phyloP scores from a whole-genome alignment of 2,329 filamentous ascomycete species.

The Trichoderma endophyticum region DNA sequence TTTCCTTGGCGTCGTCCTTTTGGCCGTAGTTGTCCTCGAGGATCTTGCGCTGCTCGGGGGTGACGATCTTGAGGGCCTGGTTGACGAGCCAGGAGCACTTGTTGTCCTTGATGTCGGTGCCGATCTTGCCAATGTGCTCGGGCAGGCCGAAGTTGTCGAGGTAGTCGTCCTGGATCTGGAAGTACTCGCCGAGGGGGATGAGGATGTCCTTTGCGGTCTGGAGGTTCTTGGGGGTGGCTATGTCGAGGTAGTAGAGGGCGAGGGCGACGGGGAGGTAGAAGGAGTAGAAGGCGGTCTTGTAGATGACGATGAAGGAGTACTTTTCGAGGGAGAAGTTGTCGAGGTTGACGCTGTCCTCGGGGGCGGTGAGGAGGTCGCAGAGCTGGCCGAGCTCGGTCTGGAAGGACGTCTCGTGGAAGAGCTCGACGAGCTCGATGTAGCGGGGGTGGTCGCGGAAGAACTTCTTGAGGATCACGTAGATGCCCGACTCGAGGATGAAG shows the following conservation, averaged over 20 bases:
- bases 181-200: slow-evolving; percentile 97
- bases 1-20: slow-evolving; percentile 82
- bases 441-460: slow-evolving; percentile 83
- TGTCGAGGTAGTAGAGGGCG: slow-evolving; percentile 78
- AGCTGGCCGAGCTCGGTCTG: slow-evolving; percentile 95
- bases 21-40: slow-evolving; percentile 92
- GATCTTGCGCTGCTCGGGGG: slow-evolving; percentile 78
- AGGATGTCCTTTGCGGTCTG: slow-evolving; percentile 87
- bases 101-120: slow-evolving; percentile 98
- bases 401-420: slow-evolving; percentile 92
- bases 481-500: slow-evolving; percentile 88
- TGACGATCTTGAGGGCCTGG: slow-evolving; percentile 78
- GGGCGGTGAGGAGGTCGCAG: slow-evolving; percentile 91
- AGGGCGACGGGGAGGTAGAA: slow-evolving; percentile 97
- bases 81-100: slow-evolving; percentile 99
- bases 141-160: slow-evolving; percentile 96
- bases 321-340: slow-evolving; percentile 94
- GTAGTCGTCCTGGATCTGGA: slow-evolving; percentile 98
- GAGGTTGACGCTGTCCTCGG: slow-evolving; percentile 88
- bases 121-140: slow-evolving; percentile 93
- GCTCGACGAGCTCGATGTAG: slow-evolving; percentile 89
- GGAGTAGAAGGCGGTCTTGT: slow-evolving; percentile 99
- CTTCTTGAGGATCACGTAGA: slow-evolving; percentile 90
- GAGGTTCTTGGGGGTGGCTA: slow-evolving; percentile 84
- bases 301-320: slow-evolving; percentile 97